A percentile compares a stretch with the other conserved stretches of the same genome.
phyloP scores from a whole-genome alignment of 2,329 filamentous ascomycete species.

The Rhinocladiella similis region DNA sequence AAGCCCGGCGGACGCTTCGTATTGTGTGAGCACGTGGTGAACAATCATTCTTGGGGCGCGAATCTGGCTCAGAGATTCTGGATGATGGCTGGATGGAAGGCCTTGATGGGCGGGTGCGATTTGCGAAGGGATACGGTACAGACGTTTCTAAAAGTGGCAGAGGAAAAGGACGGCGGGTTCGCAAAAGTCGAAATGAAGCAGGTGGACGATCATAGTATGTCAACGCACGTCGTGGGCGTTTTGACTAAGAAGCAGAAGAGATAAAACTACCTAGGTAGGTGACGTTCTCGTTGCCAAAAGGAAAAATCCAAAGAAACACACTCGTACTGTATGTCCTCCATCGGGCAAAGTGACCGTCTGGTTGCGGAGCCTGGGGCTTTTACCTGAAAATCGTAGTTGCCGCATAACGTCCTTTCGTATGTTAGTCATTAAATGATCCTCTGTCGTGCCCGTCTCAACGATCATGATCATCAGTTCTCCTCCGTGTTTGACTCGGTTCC shows the following conservation, averaged over 20 bases:
- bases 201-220: conserved; percentile 3
- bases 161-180: conserved; percentile 13
- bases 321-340: neutral
- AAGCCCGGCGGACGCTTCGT: conserved; percentile 57
- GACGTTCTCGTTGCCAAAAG: neutral
- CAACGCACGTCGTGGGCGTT: conserved; percentile 7
- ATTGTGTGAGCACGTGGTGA: conserved; percentile 57
- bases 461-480: neutral
- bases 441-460: too few species aligned
- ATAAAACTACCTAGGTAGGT: neutral
- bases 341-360: too few species aligned
- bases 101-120: conserved; percentile 53
- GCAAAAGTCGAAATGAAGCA: conserved; percentile 5
- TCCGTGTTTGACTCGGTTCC: neutral
- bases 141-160: conserved; percentile 12
- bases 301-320: too few species aligned
- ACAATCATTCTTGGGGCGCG: conserved; percentile 47
- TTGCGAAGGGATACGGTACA: conserved; percentile 33
- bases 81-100: conserved; percentile 49
- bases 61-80: conserved; percentile 49
- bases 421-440: too few species aligned
- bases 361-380: too few species aligned
- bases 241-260: conserved; percentile 13
- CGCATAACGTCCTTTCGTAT: too few species aligned
- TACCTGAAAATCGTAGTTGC: too few species aligned